Evolutionary conservation across 768 basidiomycete species (phyloP).

Genomic region (Collybia mongolica): DNA sequence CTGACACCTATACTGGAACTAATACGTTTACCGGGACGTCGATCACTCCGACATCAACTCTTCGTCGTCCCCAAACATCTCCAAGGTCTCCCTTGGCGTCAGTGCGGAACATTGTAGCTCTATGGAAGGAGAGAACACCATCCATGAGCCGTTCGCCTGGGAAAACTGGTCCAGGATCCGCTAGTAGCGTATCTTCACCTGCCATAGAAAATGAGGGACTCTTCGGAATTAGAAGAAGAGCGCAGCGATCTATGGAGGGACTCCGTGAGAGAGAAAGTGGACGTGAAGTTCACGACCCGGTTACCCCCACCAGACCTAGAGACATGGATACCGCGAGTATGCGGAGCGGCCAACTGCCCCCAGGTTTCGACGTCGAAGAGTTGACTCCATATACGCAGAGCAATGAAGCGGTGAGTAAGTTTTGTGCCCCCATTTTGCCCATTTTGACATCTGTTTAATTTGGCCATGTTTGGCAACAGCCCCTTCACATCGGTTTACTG

Average conservation of each 20-base stretch:
- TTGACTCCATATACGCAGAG: conserved; percentile 48
- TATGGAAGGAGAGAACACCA: conserved; percentile 81
- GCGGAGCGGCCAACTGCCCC: conserved; percentile 33
- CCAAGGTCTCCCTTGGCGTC: conserved; percentile 72
- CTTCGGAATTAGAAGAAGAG: conserved; percentile 50
- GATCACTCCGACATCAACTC: conserved; percentile 47
- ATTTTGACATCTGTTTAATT: conserved; percentile 11
- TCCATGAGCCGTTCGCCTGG: conserved; percentile 33
- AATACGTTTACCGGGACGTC: conserved; percentile 36
- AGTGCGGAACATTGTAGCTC: conserved; percentile 74
- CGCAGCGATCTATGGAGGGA: conserved; percentile 33
- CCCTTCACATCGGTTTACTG: conserved; percentile 78
- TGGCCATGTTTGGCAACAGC: conserved; percentile 46
- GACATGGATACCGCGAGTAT: conserved; percentile 28
- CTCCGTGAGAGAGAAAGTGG: conserved; percentile 29
- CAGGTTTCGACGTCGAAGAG: conserved; percentile 43
- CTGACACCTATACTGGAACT: conserved; percentile 33
- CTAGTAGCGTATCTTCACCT: conserved; percentile 34
- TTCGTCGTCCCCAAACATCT: conserved; percentile 63
- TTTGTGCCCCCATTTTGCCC: too few relatives aligned
- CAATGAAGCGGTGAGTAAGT: conserved; percentile 42
- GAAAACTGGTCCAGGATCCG: conserved; percentile 37
- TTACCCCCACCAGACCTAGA: conserved; percentile 19
- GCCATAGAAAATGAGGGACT: conserved; percentile 39
- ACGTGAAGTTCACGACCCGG: conserved; percentile 17